Percentiles rank a stretch among this genome's conserved stretches.
phyloP scores from a whole-genome alignment of 106 monocot genomes.

The Triglochin maritima region DNA sequence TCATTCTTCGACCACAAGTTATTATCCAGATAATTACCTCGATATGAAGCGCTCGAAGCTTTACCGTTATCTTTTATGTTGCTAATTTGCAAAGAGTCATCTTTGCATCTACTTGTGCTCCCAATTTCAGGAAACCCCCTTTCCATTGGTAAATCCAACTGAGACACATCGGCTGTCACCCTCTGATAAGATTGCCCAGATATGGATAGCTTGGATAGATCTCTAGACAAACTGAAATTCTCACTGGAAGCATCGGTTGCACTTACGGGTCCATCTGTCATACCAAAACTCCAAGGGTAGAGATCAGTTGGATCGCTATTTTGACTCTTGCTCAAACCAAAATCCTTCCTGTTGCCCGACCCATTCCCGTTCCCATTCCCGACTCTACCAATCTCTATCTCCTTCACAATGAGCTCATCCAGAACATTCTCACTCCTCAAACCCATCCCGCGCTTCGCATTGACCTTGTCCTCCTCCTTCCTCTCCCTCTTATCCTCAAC shows the following conservation, averaged over 20 bases:
- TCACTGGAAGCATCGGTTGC: constrained; percentile 11
- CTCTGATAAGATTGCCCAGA: constrained; percentile 40
- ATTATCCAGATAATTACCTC: constrained; percentile 19
- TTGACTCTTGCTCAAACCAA: constrained; percentile 7
- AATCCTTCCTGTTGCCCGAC: constrained; percentile 28
- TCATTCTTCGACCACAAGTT: constrained; percentile 45
- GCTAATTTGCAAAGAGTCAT: constrained; percentile 11
- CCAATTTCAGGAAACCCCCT: constrained; percentile 12
- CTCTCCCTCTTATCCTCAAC: constrained; percentile 19
- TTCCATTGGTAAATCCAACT: constrained; percentile 18
- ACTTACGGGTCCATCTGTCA: constrained; percentile 7
- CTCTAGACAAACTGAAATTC: constrained; percentile 12
- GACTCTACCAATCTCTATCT: constrained; percentile 56
- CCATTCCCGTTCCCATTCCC: constrained; percentile 53
- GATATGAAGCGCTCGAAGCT: constrained; percentile 7
- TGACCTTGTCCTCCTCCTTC: constrained; percentile 10
- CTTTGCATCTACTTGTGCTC: constrained; percentile 10
- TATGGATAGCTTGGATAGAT: constrained; percentile 51
- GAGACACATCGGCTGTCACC: constrained; percentile 14
- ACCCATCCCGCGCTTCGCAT: constrained; percentile 13
- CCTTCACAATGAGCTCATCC: constrained; percentile 86
- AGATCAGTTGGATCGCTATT: constrained; percentile 41
- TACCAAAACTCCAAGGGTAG: constrained; percentile 54
- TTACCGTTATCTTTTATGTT: constrained; percentile 14
- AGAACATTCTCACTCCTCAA: constrained; percentile 27